Base-by-base conservation (phyloP, 108 stramenopile species). In the Fragilaria radians region DNA sequence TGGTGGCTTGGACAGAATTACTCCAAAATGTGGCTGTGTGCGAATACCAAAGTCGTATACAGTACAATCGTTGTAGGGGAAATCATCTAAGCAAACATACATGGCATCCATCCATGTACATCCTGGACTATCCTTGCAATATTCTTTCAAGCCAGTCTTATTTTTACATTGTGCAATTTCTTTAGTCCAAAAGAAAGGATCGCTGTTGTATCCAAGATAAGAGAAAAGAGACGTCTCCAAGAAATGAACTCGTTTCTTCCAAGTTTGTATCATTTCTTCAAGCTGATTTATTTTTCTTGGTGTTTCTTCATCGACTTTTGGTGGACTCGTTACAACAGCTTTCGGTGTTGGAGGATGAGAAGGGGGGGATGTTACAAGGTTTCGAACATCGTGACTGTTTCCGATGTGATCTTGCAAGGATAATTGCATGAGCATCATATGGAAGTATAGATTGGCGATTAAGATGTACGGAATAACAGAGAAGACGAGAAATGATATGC, bases 21-120 rank as follows among this genome's bases (percentile, higher is more conserved):
- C 19, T 1, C 66, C 66, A 3, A 52, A 67, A 0, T 59, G 28
- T 1, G 66, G 66, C 3, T 28, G 31, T 17, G 32, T 59, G 5
- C 66, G 49, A 42, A 67, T 67, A 4, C 66, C 66, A 61, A 61
- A 67, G 34, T 67, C 66, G 23, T 67, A 67, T n/a, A 67, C 59
- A 9, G 57, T 14, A 33, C 65, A 66, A 21, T 48, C 59, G 0
- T 61, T 61, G 36, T 42, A 42, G 11, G 36, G 36, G 36, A 42
- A 42, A 42, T 42, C 36, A 42, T 42, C 36, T 7, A 42, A 14
- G 36, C 36, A 42, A 14, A 42, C 14, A 11, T 7, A 14, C 7
- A 42, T 42, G 14, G 14, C 36, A 14, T 42, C 36, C n/a, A n/a
- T n/a, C n/a, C n/a, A n/a, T 11, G 7, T 14, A 14, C 36, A 42